These are phyloP conservation scores for Daedaleopsis nitida DNA, from an alignment of 768 basidiomycete species.

Conservation along the genomic window DNA sequence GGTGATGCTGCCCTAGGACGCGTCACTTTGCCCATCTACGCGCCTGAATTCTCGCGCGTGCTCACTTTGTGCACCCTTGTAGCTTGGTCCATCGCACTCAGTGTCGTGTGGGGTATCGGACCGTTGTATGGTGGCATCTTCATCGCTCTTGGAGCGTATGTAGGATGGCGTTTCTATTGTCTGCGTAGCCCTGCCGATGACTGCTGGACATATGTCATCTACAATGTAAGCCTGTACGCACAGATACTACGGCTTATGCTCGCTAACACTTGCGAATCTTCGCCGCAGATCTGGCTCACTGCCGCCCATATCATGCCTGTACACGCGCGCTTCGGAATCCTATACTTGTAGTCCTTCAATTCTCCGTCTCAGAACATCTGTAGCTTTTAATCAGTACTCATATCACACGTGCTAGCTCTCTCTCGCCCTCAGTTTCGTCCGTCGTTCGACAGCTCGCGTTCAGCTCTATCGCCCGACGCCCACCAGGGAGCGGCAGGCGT, in stretches of 20 bases:
- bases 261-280: background rate
- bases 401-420: too few species aligned
- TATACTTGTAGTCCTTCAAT: background rate
- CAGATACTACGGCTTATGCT: background rate
- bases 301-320: conserved; percentile 6
- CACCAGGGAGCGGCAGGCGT: too few species aligned
- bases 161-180: background rate
- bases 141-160: background rate
- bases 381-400: too few species aligned
- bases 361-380: too few species aligned
- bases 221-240: conserved; percentile 7
- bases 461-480: too few species aligned
- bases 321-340: background rate
- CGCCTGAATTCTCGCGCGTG: background rate
- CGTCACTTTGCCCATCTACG: conserved; percentile 7
- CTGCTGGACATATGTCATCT: conserved; percentile 2
- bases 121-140: background rate
- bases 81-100: conserved; percentile 7
- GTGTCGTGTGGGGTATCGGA: conserved; percentile 2
- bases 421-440: too few species aligned
- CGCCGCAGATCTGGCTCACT: conserved; percentile 1
- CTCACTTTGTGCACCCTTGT: background rate
- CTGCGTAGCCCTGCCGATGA: background rate
- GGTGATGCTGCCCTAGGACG: conserved; percentile 4
- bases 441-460: too few species aligned